These are phyloP conservation scores for Erodium trifolium DNA, from an alignment of 441 rosid genomes.

Conservation along the genomic window DNA sequence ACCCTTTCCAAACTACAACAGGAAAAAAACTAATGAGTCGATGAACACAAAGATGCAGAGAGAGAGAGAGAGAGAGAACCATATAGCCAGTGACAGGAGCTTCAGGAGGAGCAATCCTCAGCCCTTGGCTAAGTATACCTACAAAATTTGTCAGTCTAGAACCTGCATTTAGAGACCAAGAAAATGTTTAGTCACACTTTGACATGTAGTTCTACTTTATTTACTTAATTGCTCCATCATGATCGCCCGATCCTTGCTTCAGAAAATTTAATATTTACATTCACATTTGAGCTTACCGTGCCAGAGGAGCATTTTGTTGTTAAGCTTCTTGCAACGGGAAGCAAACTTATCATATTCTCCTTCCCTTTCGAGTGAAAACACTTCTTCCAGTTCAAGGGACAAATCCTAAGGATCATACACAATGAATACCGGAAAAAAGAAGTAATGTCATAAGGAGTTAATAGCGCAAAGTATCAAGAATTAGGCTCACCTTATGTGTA, in stretches of 20 bases:
- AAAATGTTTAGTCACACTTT: constrained; percentile 10
- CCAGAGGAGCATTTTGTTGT: constrained; percentile 89
- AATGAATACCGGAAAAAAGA: not conserved
- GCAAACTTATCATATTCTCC: constrained; percentile 83
- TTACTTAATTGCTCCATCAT: too few species aligned
- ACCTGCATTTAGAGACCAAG: constrained; percentile 39
- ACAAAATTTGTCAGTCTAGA: constrained; percentile 91
- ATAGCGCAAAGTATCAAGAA: constrained; percentile 8
- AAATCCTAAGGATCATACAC: constrained; percentile 49
- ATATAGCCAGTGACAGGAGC: constrained; percentile 53
- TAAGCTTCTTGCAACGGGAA: constrained; percentile 51
- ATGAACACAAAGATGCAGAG: constrained; percentile 17
- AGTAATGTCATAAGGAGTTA: not conserved
- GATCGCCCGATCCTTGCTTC: too few species aligned
- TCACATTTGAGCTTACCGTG: constrained; percentile 46
- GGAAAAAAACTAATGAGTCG: not conserved
- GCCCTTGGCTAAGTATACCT: constrained; percentile 94
- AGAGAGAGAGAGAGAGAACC: constrained; percentile 55
- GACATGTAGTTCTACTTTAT: not conserved
- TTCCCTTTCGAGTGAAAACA: constrained; percentile 78
- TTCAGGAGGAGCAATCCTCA: constrained; percentile 98
- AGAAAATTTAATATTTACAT: constrained; percentile 5
- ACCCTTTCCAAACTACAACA: constrained; percentile 88
- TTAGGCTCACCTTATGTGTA: constrained; percentile 65
- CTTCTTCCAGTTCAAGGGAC: constrained; percentile 90